Conservation (phyloP, 2,329 filamentous ascomycete genomes). For the Calonectria honghensis region DNA sequence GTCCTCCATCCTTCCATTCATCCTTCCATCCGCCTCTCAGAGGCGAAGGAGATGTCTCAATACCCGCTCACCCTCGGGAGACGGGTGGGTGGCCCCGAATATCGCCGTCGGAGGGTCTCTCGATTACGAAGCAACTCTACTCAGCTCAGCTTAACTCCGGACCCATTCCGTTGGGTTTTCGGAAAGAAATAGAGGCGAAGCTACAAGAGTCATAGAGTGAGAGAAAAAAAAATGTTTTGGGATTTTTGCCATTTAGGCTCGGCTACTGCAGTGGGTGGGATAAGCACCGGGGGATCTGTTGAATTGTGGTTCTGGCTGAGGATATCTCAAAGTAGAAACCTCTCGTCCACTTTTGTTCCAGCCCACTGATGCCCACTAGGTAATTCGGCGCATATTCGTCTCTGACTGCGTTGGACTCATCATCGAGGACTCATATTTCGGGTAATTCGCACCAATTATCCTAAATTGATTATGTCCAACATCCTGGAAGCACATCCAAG, state of each 20-base stretch:
- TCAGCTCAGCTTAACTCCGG: conserved; percentile 23
- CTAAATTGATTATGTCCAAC: not conserved
- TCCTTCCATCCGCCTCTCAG: conserved; percentile 30
- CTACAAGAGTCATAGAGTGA: not conserved
- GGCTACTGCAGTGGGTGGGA: conserved; percentile 15
- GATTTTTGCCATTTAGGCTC: conserved; percentile 21
- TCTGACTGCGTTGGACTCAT: not conserved
- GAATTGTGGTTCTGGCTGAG: conserved; percentile 16
- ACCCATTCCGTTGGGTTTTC: conserved; percentile 4
- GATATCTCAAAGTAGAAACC: conserved; percentile 16
- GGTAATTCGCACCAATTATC: conserved; percentile 9
- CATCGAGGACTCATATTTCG: not conserved
- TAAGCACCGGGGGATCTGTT: not conserved
- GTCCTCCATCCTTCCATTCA: conserved; percentile 28
- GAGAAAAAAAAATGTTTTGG: not conserved
- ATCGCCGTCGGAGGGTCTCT: conserved; percentile 36
- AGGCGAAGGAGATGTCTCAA: conserved; percentile 15
- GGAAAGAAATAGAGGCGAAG: not conserved
- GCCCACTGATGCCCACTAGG: not conserved
- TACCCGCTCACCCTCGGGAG: conserved; percentile 17
- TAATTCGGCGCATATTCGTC: not conserved
- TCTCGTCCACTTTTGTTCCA: conserved; percentile 10
- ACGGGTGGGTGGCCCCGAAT: conserved; percentile 25
- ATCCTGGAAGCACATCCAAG: not conserved
- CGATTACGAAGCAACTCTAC: conserved; percentile 42